Base-by-base conservation (phyloP, 495 filamentous ascomycete species). In the Zalerion maritima region DNA sequence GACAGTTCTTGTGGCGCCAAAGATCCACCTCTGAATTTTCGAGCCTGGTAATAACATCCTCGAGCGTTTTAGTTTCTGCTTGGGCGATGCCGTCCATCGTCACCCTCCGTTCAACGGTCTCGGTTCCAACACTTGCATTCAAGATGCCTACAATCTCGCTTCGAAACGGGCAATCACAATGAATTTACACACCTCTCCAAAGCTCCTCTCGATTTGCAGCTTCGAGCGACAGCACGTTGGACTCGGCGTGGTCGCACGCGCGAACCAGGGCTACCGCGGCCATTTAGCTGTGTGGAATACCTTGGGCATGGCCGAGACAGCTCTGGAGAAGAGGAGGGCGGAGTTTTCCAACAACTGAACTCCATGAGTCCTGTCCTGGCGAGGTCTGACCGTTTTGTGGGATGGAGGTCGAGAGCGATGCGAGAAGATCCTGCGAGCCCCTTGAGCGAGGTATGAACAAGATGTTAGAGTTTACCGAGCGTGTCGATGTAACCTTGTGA, bases 101-200 rank as follows among this genome's bases (percentile, higher is more conserved):
- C 67, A 71, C 32, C 62, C 65, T 1, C 64, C 64, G 5, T 42
- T 55, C 1, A 62, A 65, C 33, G 64, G 61, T 0, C 55, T 67
- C 2, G 67, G 66, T 7, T 55, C 50, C 11, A 71, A 71, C 28
- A 68, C 62, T 10, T 68, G 63, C 35, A 54, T 69, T 4, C 62
- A 68, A 49, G 67, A 71, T 36, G 57, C 64, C 0, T 67, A 55
- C 35, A 70, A 71, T 28, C 40, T 71, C 7, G 64, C 66, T 6
- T 72, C 66, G 66, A 72, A 72, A 31, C 40, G 69, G 13, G 63
- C 64, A 0, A 57, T 54, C 25, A 63, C 68, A 0, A 29, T 64
- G 24, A 53, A 52, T 18, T 60, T 58, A 1, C 30, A 41, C 6
- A 57, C 62, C 1, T 32, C 32, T 1, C 38, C 50, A 2, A 34